phyloP scores from a whole-genome alignment of 441 rosid species.

The Lepidium campestre region DNA sequence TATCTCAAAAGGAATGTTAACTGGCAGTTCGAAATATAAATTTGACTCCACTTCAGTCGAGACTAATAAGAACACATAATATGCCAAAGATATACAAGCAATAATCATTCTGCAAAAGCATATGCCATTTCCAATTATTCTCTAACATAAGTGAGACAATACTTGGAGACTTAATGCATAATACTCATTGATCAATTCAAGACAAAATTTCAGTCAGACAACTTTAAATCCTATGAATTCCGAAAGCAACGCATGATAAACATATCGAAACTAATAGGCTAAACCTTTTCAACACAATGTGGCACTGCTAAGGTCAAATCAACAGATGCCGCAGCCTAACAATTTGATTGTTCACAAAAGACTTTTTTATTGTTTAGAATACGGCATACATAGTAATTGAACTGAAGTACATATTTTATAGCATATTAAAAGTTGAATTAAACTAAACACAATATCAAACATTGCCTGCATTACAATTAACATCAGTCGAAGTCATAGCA shows the following conservation, averaged over 20 bases:
- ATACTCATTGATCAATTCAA: background rate
- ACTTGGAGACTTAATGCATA: background rate
- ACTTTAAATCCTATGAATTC: background rate
- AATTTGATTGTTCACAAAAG: background rate
- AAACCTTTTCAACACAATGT: background rate
- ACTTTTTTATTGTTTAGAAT: background rate
- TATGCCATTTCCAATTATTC: background rate
- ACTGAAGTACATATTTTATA: background rate
- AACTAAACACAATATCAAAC: background rate
- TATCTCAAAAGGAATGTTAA: background rate
- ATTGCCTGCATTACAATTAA: background rate
- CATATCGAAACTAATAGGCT: background rate
- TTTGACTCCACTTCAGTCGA: background rate
- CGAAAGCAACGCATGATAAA: background rate
- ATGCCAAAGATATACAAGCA: background rate
- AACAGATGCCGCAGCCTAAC: slow-evolving; percentile 10
- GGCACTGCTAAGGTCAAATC: background rate
- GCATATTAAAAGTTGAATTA: background rate
- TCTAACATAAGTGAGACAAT: background rate
- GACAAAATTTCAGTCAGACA: background rate
- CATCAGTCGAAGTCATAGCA: background rate
- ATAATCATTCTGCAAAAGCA: background rate
- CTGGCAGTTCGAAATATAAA: background rate
- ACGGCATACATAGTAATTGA: background rate
- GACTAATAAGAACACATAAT: background rate